Evolutionary conservation across 257 asterid species (phyloP), one percentile per base, ranked within the genome.

Genomic region (Sherardia arvensis): DNA sequence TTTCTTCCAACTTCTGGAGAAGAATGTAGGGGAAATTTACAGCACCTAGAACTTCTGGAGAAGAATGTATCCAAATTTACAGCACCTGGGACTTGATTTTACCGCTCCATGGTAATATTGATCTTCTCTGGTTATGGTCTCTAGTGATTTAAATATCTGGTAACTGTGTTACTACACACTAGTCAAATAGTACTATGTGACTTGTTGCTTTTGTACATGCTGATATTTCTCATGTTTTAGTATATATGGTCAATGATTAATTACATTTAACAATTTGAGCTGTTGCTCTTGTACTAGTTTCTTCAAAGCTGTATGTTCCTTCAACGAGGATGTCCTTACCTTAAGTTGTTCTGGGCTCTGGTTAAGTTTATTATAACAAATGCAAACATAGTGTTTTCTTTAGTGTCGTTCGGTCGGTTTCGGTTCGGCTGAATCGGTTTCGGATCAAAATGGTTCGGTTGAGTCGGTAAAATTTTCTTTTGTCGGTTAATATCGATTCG

Each of bases 71-170:
- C 32, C 33, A 23, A 14, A 27, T 9, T 29, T 29, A 27, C 10
- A 25, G 59, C 60, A 21, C 3, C 51, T 59, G 32, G 27, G 47
- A 26, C 56, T 48, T 66, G 47, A 38, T 38, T 38, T 38, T 45
- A 3, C 55, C 12, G 28, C 43, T 38, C 34, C 34, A 57, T 43
- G 59, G 15, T 40, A 47, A 29, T 23, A 5, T 43, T 15, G 66
- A 32, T 47, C 36, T 23, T 48, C 34, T 45, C 32, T 20, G 47
- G 48, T 58, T 15, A 11, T 26, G 55, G 48, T 66, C 26, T 64
- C 59, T 28, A 27, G 15, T 30, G 25, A 29, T 59, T 47, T 67
- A 27, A 28, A 67, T 67, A 67, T 45, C 59, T 56, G 65, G 38
- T 45, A 28, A 33, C 21, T n/a, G 59, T 14, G 48, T 15, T 49